Percentiles rank a stretch among this genome's conserved stretches.
These are phyloP conservation scores for Austroboletus eburneus DNA, from an alignment of 768 basidiomycete genomes.

Conservation along the genomic window DNA sequence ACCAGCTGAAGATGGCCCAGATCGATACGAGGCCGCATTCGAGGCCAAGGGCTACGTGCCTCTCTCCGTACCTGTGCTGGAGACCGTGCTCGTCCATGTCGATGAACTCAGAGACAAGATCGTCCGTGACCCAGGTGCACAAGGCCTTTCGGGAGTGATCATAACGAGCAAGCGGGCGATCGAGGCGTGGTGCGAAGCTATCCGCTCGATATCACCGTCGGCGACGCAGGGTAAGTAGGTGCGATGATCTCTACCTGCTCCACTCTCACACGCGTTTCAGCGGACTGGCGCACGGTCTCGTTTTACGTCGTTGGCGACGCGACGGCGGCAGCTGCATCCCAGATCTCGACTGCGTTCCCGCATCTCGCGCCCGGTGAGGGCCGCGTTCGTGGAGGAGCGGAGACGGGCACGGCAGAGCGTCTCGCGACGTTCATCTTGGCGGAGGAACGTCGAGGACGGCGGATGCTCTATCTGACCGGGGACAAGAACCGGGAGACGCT, in stretches of 20 bases:
- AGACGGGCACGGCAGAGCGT: constrained; percentile 63
- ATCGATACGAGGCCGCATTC: constrained; percentile 60
- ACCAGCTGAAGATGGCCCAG: constrained; percentile 32
- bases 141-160: constrained; percentile 54
- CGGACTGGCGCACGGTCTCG: constrained; percentile 52
- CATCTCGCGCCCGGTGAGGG: constrained; percentile 25
- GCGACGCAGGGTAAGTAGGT: background rate
- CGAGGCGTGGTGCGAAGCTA: constrained; percentile 61
- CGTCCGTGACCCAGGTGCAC: constrained; percentile 30
- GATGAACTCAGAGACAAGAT: constrained; percentile 42
- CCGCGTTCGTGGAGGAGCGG: constrained; percentile 40
- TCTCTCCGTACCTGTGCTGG: constrained; percentile 65
- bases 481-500: constrained; percentile 83
- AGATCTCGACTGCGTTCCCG: constrained; percentile 27
- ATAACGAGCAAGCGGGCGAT: constrained; percentile 76
- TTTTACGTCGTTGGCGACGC: constrained; percentile 78
- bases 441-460: constrained; percentile 21
- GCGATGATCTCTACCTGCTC: background rate
- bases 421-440: constrained; percentile 61
- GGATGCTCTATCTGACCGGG: constrained; percentile 73
- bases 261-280: constrained; percentile 19
- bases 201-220: constrained; percentile 10
- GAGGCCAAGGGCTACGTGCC: constrained; percentile 44
- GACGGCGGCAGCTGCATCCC: constrained; percentile 48
- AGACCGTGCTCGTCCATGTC: constrained; percentile 56